Percentiles rank a stretch among this genome's conserved stretches.
Conservation (phyloP, 805 yeast species). For the Starmerella vaccinii region DNA sequence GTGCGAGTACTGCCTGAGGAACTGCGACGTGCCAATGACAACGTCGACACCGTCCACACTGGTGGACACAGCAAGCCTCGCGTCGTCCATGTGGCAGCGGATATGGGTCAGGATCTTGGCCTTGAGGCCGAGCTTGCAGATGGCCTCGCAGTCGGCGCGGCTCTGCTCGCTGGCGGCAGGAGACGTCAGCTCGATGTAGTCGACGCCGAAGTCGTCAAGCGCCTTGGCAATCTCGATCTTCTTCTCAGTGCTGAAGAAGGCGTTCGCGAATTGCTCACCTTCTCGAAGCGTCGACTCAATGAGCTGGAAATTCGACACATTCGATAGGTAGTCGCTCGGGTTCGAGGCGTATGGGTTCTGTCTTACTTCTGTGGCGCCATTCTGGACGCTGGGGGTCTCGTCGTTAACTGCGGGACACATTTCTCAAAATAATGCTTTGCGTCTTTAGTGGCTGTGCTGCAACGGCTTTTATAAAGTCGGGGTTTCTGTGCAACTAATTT, state of each 20-base stretch:
- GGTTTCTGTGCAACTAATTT: neutral
- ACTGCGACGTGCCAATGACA: conserved; percentile 94
- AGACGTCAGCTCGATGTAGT: conserved; percentile 92
- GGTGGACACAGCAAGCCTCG: conserved; percentile 90
- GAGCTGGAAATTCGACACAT: conserved; percentile 77
- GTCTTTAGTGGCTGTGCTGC: neutral
- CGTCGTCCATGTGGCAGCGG: conserved; percentile 98
- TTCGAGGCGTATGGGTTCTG: conserved; percentile 89
- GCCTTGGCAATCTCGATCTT: conserved; percentile 96
- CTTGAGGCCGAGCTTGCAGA: conserved; percentile 91
- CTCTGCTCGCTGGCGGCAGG: conserved; percentile 97
- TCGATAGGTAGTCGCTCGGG: conserved; percentile 84
- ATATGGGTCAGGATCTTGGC: conserved; percentile 94
- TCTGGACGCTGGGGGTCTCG: conserved; percentile 15
- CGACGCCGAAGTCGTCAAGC: conserved; percentile 94
- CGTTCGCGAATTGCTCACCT: conserved; percentile 98
- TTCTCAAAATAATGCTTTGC: neutral
- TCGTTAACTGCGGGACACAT: conserved; percentile 6
- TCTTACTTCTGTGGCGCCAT: conserved; percentile 22
- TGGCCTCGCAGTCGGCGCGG: conserved; percentile 90
- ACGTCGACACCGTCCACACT: conserved; percentile 99
- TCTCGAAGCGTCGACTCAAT: conserved; percentile 95
- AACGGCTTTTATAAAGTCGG: conserved; percentile 4
- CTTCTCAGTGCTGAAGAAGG: conserved; percentile 87
- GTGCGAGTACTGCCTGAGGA: conserved; percentile 86